Percentiles rank a stretch among this genome's conserved stretches.
Conservation (phyloP, 129 eudicot species). For the Flaveria linearis region DNA sequence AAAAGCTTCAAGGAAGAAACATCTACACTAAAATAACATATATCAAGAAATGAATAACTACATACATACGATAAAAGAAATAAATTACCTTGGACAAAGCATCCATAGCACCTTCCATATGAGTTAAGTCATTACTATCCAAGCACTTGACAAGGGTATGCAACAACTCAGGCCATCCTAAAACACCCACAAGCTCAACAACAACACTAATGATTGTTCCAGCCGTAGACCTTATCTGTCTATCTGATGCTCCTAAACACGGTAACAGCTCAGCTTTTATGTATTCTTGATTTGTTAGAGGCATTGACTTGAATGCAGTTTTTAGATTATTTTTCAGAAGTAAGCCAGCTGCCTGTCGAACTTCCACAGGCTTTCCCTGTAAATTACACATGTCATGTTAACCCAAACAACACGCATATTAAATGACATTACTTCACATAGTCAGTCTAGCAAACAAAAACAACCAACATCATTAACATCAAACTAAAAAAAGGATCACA, state of each 20-base stretch:
- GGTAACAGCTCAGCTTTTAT: constrained; percentile 85
- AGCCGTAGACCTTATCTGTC: constrained; percentile 78
- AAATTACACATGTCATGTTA: constrained; percentile 8
- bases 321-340: constrained; percentile 85
- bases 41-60: neutral
- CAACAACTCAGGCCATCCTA: constrained; percentile 85
- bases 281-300: constrained; percentile 72
- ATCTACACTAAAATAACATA: constrained; percentile 2
- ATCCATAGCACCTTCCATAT: constrained; percentile 99
- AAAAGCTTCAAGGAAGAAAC: neutral
- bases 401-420: constrained; percentile 25
- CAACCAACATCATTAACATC: constrained; percentile 8
- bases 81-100: constrained; percentile 90
- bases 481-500: constrained; percentile 2
- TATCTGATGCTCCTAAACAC: constrained; percentile 81
- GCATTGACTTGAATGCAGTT: constrained; percentile 63
- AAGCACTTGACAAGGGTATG: constrained; percentile 75
- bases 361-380: constrained; percentile 85
- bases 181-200: constrained; percentile 83
- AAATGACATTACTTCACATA: neutral
- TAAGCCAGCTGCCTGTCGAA: constrained; percentile 95
- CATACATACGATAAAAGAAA: neutral
- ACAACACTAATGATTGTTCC: constrained; percentile 84
- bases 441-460: constrained; percentile 22
- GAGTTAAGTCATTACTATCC: constrained; percentile 79